Percentiles rank a stretch among this genome's conserved stretches.
Conservation (phyloP, 2,329 filamentous ascomycete genomes). For the Neocucurbitaria cava region DNA sequence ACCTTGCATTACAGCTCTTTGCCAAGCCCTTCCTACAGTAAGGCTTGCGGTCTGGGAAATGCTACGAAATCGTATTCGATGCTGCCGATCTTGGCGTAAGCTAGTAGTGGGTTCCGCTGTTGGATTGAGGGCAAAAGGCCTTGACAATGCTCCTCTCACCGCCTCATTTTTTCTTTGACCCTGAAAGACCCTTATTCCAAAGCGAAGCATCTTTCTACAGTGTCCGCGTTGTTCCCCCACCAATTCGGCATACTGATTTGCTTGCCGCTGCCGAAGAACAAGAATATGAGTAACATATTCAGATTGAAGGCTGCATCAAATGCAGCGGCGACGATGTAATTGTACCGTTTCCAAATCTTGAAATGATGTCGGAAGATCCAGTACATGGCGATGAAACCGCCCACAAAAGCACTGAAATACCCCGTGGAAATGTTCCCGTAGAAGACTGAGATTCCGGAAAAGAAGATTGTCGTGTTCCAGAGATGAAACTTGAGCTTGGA, state of each 20-base stretch:
- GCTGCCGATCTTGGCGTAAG: too few species aligned
- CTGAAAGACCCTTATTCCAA: constrained; percentile 38
- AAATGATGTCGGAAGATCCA: constrained; percentile 64
- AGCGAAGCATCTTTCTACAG: constrained; percentile 66
- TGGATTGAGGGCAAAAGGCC: too few species aligned
- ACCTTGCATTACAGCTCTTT: too few species aligned
- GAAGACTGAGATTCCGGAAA: constrained; percentile 61
- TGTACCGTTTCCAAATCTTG: constrained; percentile 66
- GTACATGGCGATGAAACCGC: constrained; percentile 68
- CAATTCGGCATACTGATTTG: constrained; percentile 67
- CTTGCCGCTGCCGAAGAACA: constrained; percentile 65
- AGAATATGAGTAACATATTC: constrained; percentile 67
- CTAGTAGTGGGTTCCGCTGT: too few species aligned
- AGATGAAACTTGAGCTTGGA: constrained; percentile 63
- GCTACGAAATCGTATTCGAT: too few species aligned
- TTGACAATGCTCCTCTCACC: too few species aligned
- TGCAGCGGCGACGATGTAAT: constrained; percentile 67
- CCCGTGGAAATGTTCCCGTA: constrained; percentile 69
- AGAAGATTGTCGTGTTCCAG: constrained; percentile 69
- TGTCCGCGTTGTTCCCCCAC: constrained; percentile 67
- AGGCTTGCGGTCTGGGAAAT: too few species aligned
- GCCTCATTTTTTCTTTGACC: too few species aligned
- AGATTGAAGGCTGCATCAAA: constrained; percentile 70
- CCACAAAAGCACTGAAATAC: constrained; percentile 62
- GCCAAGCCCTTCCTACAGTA: too few species aligned